Percentiles rank a stretch among this genome's conserved stretches.
phyloP scores from a whole-genome alignment of 176 grass and related monocot species.

The Rhynchospora pubera region DNA sequence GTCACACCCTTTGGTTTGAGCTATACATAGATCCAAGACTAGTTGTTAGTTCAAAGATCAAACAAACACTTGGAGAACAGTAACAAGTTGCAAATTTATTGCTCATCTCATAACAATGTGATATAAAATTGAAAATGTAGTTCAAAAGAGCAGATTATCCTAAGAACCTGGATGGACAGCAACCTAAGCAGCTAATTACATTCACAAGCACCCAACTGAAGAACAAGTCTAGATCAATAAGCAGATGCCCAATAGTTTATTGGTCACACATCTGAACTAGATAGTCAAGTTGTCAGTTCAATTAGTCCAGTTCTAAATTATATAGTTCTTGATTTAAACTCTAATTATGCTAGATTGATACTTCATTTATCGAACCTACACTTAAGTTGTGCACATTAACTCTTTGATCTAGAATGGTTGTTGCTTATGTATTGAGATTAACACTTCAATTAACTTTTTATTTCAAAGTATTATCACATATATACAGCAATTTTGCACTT shows the following conservation, averaged over 20 bases:
- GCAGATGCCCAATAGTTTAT: background rate
- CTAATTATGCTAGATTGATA: background rate
- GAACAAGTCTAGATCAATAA: background rate
- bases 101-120: background rate
- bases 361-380: background rate
- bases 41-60: background rate
- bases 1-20: conserved; percentile 82
- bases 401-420: background rate
- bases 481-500: too few species aligned
- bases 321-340: background rate
- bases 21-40: conserved; percentile 25
- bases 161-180: background rate
- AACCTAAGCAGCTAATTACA: background rate
- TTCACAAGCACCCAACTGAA: background rate
- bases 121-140: background rate
- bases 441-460: background rate
- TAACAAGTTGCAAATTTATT: background rate
- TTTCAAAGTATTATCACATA: background rate
- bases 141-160: background rate
- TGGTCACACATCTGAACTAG: background rate
- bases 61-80: background rate
- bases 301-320: background rate
- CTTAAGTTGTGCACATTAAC: background rate
- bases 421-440: background rate
- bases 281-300: background rate